These are phyloP conservation scores for Hirsutella rhossiliensis DNA, from an alignment of 2,329 filamentous ascomycete species.

Conservation along the genomic window DNA sequence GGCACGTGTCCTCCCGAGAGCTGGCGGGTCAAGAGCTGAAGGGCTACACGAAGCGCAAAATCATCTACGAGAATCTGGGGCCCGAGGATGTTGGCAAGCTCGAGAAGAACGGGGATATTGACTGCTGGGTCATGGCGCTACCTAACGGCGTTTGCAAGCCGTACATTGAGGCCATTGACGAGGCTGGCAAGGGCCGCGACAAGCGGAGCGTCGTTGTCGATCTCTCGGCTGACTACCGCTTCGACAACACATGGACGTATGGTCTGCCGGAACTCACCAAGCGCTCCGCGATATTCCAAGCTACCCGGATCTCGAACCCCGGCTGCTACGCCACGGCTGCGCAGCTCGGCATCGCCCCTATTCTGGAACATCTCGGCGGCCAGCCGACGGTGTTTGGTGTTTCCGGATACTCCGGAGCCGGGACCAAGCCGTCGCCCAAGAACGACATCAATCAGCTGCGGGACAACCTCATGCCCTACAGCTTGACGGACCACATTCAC, in stretches of 20 bases:
- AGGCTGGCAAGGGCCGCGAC: constrained; percentile 41
- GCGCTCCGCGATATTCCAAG: constrained; percentile 62
- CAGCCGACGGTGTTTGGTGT: constrained; percentile 81
- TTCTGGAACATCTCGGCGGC: constrained; percentile 64
- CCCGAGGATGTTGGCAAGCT: constrained; percentile 79
- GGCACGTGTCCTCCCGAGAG: constrained; percentile 88
- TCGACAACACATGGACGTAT: constrained; percentile 72
- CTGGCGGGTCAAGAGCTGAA: constrained; percentile 75
- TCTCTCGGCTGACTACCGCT: constrained; percentile 92
- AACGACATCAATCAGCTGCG: constrained; percentile 77
- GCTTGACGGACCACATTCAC: constrained; percentile 75
- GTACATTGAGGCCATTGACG: constrained; percentile 78
- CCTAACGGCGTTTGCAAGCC: constrained; percentile 93
- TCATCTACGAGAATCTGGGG: constrained; percentile 83
- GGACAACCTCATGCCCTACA: constrained; percentile 82
- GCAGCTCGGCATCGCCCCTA: constrained; percentile 76
- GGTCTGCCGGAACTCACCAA: constrained; percentile 77
- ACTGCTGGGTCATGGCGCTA: constrained; percentile 96
- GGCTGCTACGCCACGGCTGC: constrained; percentile 93
- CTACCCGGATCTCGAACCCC: constrained; percentile 80
- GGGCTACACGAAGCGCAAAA: constrained; percentile 82
- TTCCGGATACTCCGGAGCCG: constrained; percentile 87
- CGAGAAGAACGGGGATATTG: constrained; percentile 72
- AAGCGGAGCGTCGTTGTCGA: constrained; percentile 73
- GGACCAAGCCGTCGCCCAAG: constrained; percentile 87